phyloP scores from a whole-genome alignment of 768 basidiomycete genomes.

The Rhodotorula graminis region DNA sequence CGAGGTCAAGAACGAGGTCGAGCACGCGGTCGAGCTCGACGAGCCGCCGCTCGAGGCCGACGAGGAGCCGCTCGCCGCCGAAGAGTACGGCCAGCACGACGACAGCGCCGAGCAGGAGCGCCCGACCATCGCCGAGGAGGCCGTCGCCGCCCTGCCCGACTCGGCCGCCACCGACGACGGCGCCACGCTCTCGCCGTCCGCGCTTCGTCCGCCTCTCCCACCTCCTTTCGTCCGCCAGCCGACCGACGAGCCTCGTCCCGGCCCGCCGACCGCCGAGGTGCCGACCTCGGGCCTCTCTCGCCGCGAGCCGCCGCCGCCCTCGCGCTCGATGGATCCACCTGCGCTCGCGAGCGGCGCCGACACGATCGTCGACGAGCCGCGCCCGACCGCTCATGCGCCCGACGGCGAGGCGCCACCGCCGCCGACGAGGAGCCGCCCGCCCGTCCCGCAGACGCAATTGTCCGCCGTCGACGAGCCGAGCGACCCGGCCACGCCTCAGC shows the following conservation, averaged over 20 bases:
- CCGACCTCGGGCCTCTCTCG: background rate
- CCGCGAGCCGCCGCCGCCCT: conserved; percentile 1
- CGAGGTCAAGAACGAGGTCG: background rate
- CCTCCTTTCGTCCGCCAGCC: conserved; percentile 17
- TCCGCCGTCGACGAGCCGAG: background rate
- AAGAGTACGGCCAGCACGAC: background rate
- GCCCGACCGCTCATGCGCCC: background rate
- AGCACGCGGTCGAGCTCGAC: background rate
- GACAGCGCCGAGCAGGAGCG: no score
- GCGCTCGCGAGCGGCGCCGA: conserved; percentile 1
- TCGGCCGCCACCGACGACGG: background rate
- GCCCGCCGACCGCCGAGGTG: background rate
- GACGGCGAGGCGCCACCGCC: background rate
- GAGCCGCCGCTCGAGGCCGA: conserved; percentile 8
- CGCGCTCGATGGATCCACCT: conserved; percentile 2
- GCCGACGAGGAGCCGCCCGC: background rate
- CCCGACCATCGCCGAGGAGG: background rate
- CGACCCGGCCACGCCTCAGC: background rate
- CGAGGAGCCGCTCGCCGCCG: conserved; percentile 3
- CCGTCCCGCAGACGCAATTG: background rate
- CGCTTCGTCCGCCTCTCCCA: conserved; percentile 11
- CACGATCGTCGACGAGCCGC: conserved; percentile 5
- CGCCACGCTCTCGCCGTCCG: background rate
- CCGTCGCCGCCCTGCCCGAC: background rate
- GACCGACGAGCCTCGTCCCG: background rate